Evolutionary conservation across 139 green algal species (phyloP).

Genomic region (Mesotaenium endlicherianum): DNA sequence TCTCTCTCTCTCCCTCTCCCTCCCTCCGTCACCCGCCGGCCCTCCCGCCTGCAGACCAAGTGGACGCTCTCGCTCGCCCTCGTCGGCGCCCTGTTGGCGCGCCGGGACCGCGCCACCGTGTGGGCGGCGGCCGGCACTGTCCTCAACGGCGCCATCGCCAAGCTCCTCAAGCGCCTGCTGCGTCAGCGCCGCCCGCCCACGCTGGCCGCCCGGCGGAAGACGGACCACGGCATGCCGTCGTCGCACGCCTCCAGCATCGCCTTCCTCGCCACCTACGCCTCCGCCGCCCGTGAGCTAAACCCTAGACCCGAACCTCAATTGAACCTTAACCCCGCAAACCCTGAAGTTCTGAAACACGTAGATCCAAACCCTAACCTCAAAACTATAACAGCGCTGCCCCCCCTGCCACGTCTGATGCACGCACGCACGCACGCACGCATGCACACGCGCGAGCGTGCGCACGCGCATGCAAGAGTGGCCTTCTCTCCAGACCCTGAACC

Average conservation of each 20-base stretch:
- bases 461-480: no score
- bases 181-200: constrained; percentile 66
- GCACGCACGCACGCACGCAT: no score
- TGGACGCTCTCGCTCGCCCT: constrained; percentile 66
- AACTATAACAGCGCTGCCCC: no score
- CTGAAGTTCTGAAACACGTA: no score
- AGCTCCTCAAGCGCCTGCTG: constrained; percentile 73
- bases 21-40: no score
- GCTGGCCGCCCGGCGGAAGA: constrained; percentile 60
- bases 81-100: constrained; percentile 51
- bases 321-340: no score
- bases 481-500: no score
- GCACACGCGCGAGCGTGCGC: no score
- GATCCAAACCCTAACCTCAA: no score
- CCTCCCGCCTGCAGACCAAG: constrained; percentile 62
- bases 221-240: constrained; percentile 70
- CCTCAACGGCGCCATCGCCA: constrained; percentile 61
- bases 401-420: no score
- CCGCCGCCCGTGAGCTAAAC: constrained; percentile 8
- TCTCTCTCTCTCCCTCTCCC: no score
- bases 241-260: constrained; percentile 65
- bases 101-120: constrained; percentile 54
- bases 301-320: no score
- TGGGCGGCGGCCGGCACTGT: constrained; percentile 70
- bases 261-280: constrained; percentile 67